These are phyloP conservation scores for Ceratobasidium sp. DNA, from an alignment of 1,284 basidiomycete species.

Conservation along the genomic window DNA sequence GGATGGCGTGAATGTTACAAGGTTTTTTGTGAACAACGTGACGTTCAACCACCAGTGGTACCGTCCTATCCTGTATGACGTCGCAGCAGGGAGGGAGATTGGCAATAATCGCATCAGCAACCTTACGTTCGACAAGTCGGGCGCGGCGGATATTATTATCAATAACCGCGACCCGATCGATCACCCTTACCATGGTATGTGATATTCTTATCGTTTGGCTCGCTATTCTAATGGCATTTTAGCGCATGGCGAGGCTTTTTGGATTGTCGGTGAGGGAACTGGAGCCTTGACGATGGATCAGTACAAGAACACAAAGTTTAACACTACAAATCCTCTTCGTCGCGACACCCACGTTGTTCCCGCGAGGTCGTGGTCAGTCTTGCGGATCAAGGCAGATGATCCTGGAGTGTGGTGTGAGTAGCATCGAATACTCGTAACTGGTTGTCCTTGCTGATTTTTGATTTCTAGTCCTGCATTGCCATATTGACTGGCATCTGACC, in stretches of 20 bases:
- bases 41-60: conserved; percentile 54
- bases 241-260: conserved; percentile 54
- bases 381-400: conserved; percentile 55
- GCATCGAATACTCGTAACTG: not conserved
- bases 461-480: conserved; percentile 38
- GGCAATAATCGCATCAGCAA: conserved; percentile 51
- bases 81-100: conserved; percentile 50
- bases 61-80: conserved; percentile 54
- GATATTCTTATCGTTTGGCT: not conserved
- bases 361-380: conserved; percentile 52
- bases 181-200: conserved; percentile 57
- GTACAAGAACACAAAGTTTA: conserved; percentile 46
- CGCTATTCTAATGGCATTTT: not conserved
- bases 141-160: conserved; percentile 50
- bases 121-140: conserved; percentile 50
- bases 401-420: conserved; percentile 48
- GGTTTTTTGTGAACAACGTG: conserved; percentile 54
- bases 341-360: conserved; percentile 54
- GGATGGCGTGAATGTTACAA: too few relatives aligned
- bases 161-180: conserved; percentile 56
- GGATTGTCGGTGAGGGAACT: conserved; percentile 55
- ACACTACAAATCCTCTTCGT: conserved; percentile 53
- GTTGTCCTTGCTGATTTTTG: not conserved
- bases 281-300: conserved; percentile 47
- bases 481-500: conserved; percentile 42